A percentile compares a stretch with the other conserved stretches of the same genome.
Conservation (phyloP, 1,284 basidiomycete genomes). For the Coriolopsis trogii region DNA sequence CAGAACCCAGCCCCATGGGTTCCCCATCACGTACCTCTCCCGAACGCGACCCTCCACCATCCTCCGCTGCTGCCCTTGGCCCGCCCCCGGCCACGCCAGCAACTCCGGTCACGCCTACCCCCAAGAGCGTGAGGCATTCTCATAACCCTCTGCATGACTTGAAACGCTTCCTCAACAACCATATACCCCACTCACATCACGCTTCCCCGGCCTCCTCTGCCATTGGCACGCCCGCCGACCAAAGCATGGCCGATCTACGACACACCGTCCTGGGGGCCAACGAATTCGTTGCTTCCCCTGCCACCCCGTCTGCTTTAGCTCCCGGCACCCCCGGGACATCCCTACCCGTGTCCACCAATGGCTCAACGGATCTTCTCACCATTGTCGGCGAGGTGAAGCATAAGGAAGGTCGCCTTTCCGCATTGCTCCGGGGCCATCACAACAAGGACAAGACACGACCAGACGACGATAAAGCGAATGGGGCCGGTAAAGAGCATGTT, state of each 20-base stretch:
- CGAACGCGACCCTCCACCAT: slow-evolving; percentile 20
- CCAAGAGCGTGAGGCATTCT: slow-evolving; percentile 35
- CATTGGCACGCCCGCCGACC: slow-evolving; percentile 41
- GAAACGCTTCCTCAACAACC: slow-evolving; percentile 90
- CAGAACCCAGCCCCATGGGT: slow-evolving; percentile 24
- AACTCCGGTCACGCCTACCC: slow-evolving; percentile 13
- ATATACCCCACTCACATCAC: slow-evolving; percentile 63
- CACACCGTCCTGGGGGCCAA: slow-evolving; percentile 35
- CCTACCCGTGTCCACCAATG: slow-evolving; percentile 13
- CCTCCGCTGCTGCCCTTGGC: slow-evolving; percentile 10
- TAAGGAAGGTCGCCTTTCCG: slow-evolving; percentile 28
- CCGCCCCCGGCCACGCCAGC: slow-evolving; percentile 12
- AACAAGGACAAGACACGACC: slow-evolving; percentile 17
- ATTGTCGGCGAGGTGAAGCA: slow-evolving; percentile 21
- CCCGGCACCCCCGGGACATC: slow-evolving; percentile 28
- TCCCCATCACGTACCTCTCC: slow-evolving; percentile 28
- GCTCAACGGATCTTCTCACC: slow-evolving; percentile 17
- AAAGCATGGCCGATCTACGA: slow-evolving; percentile 34
- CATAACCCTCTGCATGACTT: slow-evolving; percentile 85
- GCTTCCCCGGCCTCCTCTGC: slow-evolving; percentile 26
- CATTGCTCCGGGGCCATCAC: slow-evolving; percentile 28
- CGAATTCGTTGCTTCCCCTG: slow-evolving; percentile 33
- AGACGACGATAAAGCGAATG: slow-evolving; percentile 14
- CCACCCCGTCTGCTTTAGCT: slow-evolving; percentile 21
- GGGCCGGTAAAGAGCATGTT: slow-evolving; percentile 15